Evolutionary conservation across 164 flowering plant genomes (phyloP).

Genomic region (Liriodendron chinense): DNA sequence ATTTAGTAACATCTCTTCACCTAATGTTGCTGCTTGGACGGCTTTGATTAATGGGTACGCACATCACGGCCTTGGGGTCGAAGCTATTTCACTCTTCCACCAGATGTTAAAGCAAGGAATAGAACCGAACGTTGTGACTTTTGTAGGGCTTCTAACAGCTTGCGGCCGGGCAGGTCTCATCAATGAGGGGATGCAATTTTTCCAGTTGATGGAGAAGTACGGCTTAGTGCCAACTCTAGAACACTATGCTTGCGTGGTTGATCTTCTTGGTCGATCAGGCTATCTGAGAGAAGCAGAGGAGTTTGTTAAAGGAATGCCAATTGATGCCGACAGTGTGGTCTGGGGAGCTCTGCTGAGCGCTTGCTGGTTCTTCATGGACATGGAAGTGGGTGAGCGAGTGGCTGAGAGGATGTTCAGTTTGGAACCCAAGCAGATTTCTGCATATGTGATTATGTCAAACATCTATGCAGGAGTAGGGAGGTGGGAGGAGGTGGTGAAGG

Average conservation of each 20-base stretch:
- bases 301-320: constrained; percentile 49
- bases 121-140: constrained; percentile 62
- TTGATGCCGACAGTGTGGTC: constrained; percentile 47
- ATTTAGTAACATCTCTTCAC: constrained; percentile 43
- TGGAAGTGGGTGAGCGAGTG: constrained; percentile 54
- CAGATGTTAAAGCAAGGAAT: constrained; percentile 46
- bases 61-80: constrained; percentile 52
- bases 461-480: constrained; percentile 56
- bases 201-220: constrained; percentile 49
- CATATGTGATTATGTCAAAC: constrained; percentile 60
- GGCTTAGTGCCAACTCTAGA: constrained; percentile 51
- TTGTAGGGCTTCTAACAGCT: constrained; percentile 62
- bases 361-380: constrained; percentile 62
- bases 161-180: constrained; percentile 58
- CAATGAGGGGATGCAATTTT: constrained; percentile 44
- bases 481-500: constrained; percentile 50
- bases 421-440: constrained; percentile 35
- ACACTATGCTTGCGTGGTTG: constrained; percentile 73
- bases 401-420: constrained; percentile 50
- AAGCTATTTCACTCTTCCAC: constrained; percentile 48
- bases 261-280: constrained; percentile 77
- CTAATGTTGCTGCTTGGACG: constrained; percentile 81
- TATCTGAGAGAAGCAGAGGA: constrained; percentile 56
- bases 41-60: constrained; percentile 70
- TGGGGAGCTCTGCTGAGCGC: constrained; percentile 70